Base-by-base conservation (phyloP, 2,329 filamentous ascomycete species). In the Phialocephala subalpina region DNA sequence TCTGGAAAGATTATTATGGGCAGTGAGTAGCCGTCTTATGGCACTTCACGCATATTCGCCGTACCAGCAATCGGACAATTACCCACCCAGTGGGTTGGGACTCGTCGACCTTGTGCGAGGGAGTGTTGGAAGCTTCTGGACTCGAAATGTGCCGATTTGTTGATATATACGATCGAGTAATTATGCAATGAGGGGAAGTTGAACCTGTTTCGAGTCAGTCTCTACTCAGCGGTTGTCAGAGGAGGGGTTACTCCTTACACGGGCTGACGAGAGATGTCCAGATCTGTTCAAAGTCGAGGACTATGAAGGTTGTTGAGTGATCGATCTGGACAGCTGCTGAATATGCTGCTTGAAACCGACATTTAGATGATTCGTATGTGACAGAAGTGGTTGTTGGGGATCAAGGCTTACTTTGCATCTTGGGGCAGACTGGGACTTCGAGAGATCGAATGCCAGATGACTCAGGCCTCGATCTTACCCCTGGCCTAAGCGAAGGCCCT, bases 401-500 rank as follows among this genome's bases (percentile, higher is more conserved):
- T 33, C 9, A 5, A n/a, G 38, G 18, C n/a, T 42, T 42, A 42
- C 38, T 14, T 12, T 16, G 38, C 38, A 42, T 42, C 12, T 42
- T 42, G 38, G 18, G 38, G 12, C 18, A 42, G 38, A 33, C 9
- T 33, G 29, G 9, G 29, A 33, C 9, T 33, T 33, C 29, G 29
- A 33, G 29, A 33, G 29, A 33, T 33, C 9, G 29, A 33, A 33
- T 33, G 29, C 29, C n/a, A 49, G 20, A 25, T 53, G 49, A 53
- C 25, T 53, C 49, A 53, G 14, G 49, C 49, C 16, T 18, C 49
- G 4, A 33, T 53, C 49, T 53, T 53, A 53, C 49, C 49, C 47
- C 49, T 53, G 18, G 49, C 6, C 14, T 53, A 53, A 53, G 22
- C 49, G 49, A 53, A 53, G 45, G 25, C 49, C 49, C 18, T 53